These are phyloP conservation scores for Aspergillus novoparasiticus DNA, from an alignment of 2,329 filamentous ascomycete genomes.

Conservation along the genomic window DNA sequence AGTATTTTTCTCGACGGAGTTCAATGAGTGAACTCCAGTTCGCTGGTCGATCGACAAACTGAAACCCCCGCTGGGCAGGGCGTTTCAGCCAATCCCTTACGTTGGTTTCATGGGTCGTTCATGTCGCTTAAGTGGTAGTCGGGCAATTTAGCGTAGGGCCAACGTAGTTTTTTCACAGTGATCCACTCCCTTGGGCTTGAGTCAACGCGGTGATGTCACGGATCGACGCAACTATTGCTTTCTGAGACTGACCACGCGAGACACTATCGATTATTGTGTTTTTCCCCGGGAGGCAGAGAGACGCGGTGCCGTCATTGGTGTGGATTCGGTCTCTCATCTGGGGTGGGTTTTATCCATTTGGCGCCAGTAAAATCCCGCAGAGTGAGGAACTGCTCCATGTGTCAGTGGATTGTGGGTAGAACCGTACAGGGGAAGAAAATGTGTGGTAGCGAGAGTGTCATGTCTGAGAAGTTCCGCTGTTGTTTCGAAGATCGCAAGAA, in stretches of 20 bases:
- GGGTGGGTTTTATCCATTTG: no score
- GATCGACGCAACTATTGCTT: constrained; percentile 24
- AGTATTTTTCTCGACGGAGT: background rate
- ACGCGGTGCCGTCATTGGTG: background rate
- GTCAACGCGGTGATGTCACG: constrained; percentile 15
- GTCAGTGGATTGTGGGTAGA: background rate
- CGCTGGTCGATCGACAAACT: background rate
- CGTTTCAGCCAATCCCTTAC: constrained; percentile 19
- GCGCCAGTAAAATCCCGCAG: background rate
- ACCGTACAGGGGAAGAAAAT: no score
- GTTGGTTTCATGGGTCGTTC: constrained; percentile 9
- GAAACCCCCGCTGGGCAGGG: constrained; percentile 10
- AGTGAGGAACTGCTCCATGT: background rate
- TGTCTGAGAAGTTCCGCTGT: background rate
- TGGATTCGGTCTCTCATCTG: background rate
- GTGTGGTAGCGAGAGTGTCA: background rate
- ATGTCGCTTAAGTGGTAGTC: constrained; percentile 2
- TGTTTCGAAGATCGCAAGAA: no score
- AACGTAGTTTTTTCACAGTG: background rate
- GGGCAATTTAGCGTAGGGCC: constrained; percentile 5
- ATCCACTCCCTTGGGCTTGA: background rate
- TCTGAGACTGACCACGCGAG: constrained; percentile 19
- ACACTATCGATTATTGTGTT: constrained; percentile 13
- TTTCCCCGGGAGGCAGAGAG: background rate
- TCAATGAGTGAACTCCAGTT: background rate